Evolutionary conservation across 441 rosid species (phyloP).

Genomic region (Populus hybrid): DNA sequence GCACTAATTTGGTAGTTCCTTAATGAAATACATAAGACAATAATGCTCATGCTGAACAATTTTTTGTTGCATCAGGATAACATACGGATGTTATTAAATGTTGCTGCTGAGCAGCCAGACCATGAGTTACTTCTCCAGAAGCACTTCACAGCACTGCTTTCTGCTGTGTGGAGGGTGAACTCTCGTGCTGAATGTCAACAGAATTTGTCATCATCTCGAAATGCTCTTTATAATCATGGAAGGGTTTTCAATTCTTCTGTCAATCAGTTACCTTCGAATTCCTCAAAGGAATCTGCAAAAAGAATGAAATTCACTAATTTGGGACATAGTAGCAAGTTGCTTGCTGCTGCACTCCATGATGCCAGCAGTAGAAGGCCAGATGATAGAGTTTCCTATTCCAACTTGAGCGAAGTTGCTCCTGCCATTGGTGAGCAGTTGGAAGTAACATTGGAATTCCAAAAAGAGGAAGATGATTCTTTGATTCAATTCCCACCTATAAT

Average conservation of each 20-base stretch:
- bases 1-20: background rate
- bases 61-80: no score
- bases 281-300: conserved; percentile 41
- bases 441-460: conserved; percentile 65
- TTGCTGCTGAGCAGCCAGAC: conserved; percentile 78
- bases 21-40: background rate
- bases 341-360: conserved; percentile 74
- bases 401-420: conserved; percentile 42
- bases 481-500: conserved; percentile 56
- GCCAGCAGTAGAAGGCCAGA: conserved; percentile 36
- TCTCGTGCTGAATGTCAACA: conserved; percentile 30
- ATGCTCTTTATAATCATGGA: conserved; percentile 50
- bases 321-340: conserved; percentile 46
- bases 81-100: conserved; percentile 61
- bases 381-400: conserved; percentile 38
- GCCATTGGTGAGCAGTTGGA: conserved; percentile 49
- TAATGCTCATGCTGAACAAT: conserved; percentile 13
- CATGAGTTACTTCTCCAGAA: conserved; percentile 86
- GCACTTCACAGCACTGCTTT: conserved; percentile 84
- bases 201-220: conserved; percentile 38
- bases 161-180: conserved; percentile 71
- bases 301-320: conserved; percentile 59
- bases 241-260: conserved; percentile 42
- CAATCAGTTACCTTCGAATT: conserved; percentile 35
- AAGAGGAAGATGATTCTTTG: conserved; percentile 41